A percentile compares a stretch with the other conserved stretches of the same genome.
Evolutionary conservation across 2,329 filamentous ascomycete species (phyloP).

Genomic region (Aureobasidium melanogenum): DNA sequence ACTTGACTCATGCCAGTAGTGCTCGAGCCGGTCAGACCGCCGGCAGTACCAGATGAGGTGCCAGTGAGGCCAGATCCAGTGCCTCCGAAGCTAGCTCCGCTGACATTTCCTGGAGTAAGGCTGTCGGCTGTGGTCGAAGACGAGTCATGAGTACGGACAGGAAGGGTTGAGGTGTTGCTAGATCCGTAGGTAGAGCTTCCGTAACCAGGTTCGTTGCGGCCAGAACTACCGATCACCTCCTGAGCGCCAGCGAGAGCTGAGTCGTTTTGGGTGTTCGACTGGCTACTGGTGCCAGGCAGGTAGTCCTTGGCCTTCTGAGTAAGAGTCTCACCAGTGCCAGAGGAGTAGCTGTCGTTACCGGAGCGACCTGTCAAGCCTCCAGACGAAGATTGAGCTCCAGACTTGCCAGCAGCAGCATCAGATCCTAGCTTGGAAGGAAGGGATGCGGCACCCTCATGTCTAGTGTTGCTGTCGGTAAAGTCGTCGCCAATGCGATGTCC

Average conservation of each 20-base stretch:
- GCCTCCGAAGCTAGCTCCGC: neutral
- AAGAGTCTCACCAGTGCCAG: neutral
- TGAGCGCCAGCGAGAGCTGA: neutral
- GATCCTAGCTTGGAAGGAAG: neutral
- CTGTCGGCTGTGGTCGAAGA: neutral
- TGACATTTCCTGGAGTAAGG: neutral
- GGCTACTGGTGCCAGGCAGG: neutral
- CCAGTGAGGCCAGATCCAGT: neutral
- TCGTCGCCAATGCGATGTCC: slow-evolving; percentile 5
- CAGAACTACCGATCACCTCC: neutral
- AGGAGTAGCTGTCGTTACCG: neutral
- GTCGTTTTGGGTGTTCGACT: neutral
- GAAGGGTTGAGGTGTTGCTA: neutral
- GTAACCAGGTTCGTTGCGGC: neutral
- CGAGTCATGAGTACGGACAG: neutral
- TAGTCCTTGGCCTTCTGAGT: slow-evolving; percentile 3
- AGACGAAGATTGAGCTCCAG: neutral
- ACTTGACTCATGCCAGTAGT: neutral
- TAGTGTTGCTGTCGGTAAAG: slow-evolving; percentile 7
- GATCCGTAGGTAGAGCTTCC: neutral
- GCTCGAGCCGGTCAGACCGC: neutral
- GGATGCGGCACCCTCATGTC: neutral
- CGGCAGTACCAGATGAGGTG: neutral
- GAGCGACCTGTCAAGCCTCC: neutral
- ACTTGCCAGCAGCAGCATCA: neutral